Percentiles rank a stretch among this genome's conserved stretches.
Evolutionary conservation across 2,329 filamentous ascomycete genomes (phyloP).

Genomic region (Phialemoniopsis sp.): DNA sequence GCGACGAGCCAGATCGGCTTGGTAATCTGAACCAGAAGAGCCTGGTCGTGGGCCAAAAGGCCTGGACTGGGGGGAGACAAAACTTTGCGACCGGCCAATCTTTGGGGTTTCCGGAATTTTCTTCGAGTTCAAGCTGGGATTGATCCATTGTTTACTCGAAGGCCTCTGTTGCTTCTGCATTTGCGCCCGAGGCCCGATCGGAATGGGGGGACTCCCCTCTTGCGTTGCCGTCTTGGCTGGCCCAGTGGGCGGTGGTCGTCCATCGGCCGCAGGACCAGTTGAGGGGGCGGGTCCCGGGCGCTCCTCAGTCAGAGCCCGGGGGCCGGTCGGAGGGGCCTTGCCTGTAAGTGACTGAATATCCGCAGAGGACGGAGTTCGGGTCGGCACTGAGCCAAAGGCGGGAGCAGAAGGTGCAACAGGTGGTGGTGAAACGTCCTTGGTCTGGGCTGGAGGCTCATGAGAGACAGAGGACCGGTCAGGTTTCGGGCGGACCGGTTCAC

Average conservation of each 20-base stretch:
- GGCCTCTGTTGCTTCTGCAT: constrained; percentile 28
- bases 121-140: constrained; percentile 40
- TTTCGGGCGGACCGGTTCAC: constrained; percentile 44
- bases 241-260: constrained; percentile 33
- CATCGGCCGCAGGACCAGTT: constrained; percentile 17
- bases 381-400: constrained; percentile 52
- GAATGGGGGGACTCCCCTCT: constrained; percentile 43
- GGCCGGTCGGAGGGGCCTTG: constrained; percentile 51
- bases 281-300: constrained; percentile 34
- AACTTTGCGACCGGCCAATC: constrained; percentile 43
- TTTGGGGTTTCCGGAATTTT: constrained; percentile 50
- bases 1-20: constrained; percentile 36
- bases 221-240: constrained; percentile 35
- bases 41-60: constrained; percentile 26
- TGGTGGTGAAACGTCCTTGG: constrained; percentile 52
- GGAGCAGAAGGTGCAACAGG: constrained; percentile 54
- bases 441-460: constrained; percentile 40
- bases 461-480: constrained; percentile 43
- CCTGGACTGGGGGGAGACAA: constrained; percentile 33
- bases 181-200: constrained; percentile 49
- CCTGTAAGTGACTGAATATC: constrained; percentile 30
- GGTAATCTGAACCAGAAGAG: constrained; percentile 30
- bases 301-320: constrained; percentile 46
- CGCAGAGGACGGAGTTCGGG: constrained; percentile 30
- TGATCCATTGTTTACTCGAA: constrained; percentile 58